Evolutionary conservation across 129 eudicot species (phyloP).

Genomic region (carrot (Daucus carota)): DH1_v3.0 NC_030384.2:34358501-34359000

Average conservation of each 20-base stretch:
- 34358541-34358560: too few species aligned
- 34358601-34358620: neutral
- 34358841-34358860: too few species aligned
- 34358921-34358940: too few species aligned
- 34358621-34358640: neutral
- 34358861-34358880: neutral
- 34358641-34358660: neutral
- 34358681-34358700: neutral
- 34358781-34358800: neutral
- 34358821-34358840: neutral
- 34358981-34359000: neutral
- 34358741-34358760: neutral
- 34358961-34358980: neutral
- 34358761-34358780: neutral
- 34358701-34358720: neutral
- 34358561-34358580: too few species aligned
- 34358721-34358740: neutral
- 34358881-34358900: neutral
- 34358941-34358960: too few species aligned
- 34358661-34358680: neutral
- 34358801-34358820: neutral
- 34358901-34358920: too few species aligned
- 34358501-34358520: too few species aligned
- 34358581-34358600: neutral
- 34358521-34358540: too few species aligned